phyloP scores from a whole-genome alignment of 805 yeast genomes.

The Kodamaea lidongshanica region DNA sequence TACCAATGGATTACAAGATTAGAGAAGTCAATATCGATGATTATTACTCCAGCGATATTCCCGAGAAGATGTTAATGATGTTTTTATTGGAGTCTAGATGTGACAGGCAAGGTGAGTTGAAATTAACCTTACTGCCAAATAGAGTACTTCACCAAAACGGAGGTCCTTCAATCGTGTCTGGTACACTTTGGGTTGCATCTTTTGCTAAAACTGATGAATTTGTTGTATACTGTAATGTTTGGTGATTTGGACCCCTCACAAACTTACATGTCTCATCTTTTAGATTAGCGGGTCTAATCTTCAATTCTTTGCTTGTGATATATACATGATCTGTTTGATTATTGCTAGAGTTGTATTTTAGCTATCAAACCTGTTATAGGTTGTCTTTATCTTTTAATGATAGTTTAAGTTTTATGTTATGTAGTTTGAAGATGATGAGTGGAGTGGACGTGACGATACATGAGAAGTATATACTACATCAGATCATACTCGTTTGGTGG shows the following conservation, averaged over 20 bases:
- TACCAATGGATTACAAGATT: slow-evolving; percentile 6
- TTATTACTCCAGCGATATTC: slow-evolving; percentile 5
- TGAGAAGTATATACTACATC: too few species aligned
- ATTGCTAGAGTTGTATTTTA: too few species aligned
- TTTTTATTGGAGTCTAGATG: slow-evolving; percentile 5
- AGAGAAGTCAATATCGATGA: slow-evolving; percentile 8
- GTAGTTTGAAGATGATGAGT: too few species aligned
- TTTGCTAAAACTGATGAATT: slow-evolving; percentile 6
- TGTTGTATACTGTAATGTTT: slow-evolving; percentile 8
- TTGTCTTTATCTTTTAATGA: too few species aligned
- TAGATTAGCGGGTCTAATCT: too few species aligned
- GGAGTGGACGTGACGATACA: too few species aligned
- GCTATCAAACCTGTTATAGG: too few species aligned
- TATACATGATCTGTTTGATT: too few species aligned
- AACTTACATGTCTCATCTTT: too few species aligned
- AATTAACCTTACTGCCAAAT: slow-evolving; percentile 7
- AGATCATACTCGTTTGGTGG: too few species aligned
- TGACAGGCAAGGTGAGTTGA: slow-evolving; percentile 5
- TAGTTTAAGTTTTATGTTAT: too few species aligned
- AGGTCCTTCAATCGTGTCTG: slow-evolving; percentile 6
- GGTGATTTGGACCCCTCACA: slow-evolving; percentile 1
- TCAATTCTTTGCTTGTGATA: too few species aligned
- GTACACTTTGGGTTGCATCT: slow-evolving; percentile 7
- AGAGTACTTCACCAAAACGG: slow-evolving; percentile 5
- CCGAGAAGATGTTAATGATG: slow-evolving; percentile 6